Base-by-base conservation (phyloP, 371 early-diverging fungal genomes). In the Mortierella polycephala region DNA sequence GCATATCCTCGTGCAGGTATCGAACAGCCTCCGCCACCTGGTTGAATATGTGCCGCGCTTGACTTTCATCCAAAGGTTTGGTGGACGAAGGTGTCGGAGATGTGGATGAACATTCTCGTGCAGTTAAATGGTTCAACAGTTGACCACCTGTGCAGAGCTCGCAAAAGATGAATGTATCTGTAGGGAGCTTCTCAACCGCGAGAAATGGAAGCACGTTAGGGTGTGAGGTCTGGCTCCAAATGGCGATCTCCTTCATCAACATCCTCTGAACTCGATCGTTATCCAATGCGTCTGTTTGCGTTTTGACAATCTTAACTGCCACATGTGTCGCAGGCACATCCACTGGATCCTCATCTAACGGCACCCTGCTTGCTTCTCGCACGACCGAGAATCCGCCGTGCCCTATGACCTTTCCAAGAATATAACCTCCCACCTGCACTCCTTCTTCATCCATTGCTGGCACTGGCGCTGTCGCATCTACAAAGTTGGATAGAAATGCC, bases 1-100 rank as follows among this genome's bases (percentile, higher is more conserved):
- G 69, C 39, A 82, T 83, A 18, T 93, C 88, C 5, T 81, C 72
- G 81, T 99, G 99, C 51, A 97, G 69, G 75, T 96, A 96, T 20
- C 84, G 72, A 1, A 99, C 72, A 5, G 94, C 95, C 12, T 85
- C 75, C 9, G 88, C 83, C 0, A 96, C 63, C 71, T 96, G 94
- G n/a, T 82, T 67, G 65, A 95, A 93, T 21, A 91, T 76, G 7
- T 50, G 44, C 5, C 85, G 65, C 0, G 89, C 89, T 30, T 83
- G 67, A 41, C 69, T 67, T 70, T 91, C 89, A 0, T 75, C 47
- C 18, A 90, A 49, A 10, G 81, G 77, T 13, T 18, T n/a, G 14
- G 55, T 20, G 6, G 51, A 13, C 12, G 50, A 47, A 2, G 53
- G 13, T 2, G 23, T 46, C 2, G 51, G 53, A 4, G 53, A 23